Evolutionary conservation across 2,329 filamentous ascomycete genomes (phyloP).

Genomic region (Pezicula radicicola): DNA sequence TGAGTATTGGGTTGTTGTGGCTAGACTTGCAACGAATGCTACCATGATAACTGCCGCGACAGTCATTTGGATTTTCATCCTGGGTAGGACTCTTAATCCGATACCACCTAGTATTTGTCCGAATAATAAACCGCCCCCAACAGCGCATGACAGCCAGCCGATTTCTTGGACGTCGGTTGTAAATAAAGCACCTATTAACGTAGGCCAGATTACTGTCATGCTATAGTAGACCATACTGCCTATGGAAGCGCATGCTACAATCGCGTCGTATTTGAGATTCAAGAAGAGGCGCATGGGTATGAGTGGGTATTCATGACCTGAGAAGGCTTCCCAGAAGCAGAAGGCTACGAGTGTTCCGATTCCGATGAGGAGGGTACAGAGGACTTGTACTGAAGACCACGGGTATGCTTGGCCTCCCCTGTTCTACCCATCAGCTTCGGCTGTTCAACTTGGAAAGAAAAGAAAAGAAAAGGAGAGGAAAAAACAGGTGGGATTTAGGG

Average conservation of each 20-base stretch:
- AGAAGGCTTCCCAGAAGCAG: constrained; percentile 18
- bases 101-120: constrained; percentile 10
- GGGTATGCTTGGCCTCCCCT: constrained; percentile 31
- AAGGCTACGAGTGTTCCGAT: constrained; percentile 13
- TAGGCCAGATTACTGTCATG: constrained; percentile 31
- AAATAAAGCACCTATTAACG: constrained; percentile 6
- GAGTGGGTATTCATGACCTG: constrained; percentile 27
- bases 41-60: constrained; percentile 11
- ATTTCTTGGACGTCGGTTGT: constrained; percentile 5
- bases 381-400: constrained; percentile 36
- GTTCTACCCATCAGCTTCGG: too few species aligned
- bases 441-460: too few species aligned
- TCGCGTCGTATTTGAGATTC: constrained; percentile 30
- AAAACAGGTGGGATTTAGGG: too few species aligned
- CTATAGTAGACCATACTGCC: constrained; percentile 32
- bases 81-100: constrained; percentile 4
- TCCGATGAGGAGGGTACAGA: constrained; percentile 12
- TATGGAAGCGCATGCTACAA: constrained; percentile 25
- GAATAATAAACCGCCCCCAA: constrained; percentile 6
- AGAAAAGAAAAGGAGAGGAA: too few species aligned
- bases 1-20: not conserved
- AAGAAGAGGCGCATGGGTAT: constrained; percentile 33
- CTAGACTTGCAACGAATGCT: constrained; percentile 7
- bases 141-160: constrained; percentile 13
- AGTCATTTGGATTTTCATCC: constrained; percentile 12